Conservation (phyloP, 768 basidiomycete species). For the Russula foetens region DNA sequence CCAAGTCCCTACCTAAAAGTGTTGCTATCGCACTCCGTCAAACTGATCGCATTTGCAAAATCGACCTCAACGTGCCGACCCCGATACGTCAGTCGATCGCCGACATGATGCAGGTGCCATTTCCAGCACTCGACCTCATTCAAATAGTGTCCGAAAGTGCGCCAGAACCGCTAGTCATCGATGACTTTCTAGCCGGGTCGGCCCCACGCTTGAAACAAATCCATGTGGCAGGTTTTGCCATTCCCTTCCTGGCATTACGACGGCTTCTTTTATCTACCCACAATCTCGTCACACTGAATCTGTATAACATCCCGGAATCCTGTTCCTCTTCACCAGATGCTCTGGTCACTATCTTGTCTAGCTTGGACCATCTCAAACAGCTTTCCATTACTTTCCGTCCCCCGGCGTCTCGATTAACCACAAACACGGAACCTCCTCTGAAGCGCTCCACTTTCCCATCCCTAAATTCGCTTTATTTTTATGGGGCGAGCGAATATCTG, state of each 20-base stretch:
- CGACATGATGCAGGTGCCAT: no score
- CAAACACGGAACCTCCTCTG: neutral
- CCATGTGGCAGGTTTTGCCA: neutral
- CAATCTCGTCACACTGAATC: neutral
- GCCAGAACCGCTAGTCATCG: constrained; percentile 29
- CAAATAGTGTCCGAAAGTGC: constrained; percentile 25
- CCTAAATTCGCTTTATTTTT: neutral
- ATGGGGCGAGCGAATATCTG: neutral
- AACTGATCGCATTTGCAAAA: no score
- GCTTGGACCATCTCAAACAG: neutral
- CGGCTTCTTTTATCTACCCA: neutral
- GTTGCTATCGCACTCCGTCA: no score
- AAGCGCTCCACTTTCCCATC: neutral
- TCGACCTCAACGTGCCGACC: no score
- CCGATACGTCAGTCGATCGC: no score
- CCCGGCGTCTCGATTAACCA: neutral
- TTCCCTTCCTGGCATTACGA: neutral
- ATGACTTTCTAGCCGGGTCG: neutral
- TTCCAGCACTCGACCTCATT: neutral
- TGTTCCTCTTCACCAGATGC: neutral
- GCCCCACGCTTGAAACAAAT: neutral
- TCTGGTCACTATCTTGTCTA: neutral
- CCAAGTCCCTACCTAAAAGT: neutral
- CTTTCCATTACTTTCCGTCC: neutral
- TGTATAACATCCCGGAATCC: neutral